These are phyloP conservation scores for Medicago arabica DNA, from an alignment of 306 rosid genomes.

Conservation along the genomic window DNA sequence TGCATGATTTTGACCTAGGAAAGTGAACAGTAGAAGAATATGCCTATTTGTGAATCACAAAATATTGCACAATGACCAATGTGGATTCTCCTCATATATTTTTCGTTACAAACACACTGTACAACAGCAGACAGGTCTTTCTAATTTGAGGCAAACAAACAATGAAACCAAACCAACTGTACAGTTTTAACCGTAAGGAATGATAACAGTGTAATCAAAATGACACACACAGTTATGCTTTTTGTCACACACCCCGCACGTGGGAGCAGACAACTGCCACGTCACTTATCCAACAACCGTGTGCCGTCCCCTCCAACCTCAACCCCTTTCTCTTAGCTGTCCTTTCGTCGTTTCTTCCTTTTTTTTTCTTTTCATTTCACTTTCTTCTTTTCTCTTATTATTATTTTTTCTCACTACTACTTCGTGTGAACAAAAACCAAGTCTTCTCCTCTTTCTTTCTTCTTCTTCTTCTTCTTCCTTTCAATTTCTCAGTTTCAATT, in stretches of 20 bases:
- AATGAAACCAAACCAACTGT: not conserved
- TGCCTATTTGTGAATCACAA: no score
- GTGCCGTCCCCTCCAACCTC: constrained; percentile 53
- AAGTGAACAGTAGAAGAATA: no score
- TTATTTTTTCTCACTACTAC: not conserved
- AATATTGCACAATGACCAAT: constrained; percentile 32
- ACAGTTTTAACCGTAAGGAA: not conserved
- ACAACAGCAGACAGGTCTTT: not conserved
- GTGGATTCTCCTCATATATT: constrained; percentile 13
- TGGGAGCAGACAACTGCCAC: constrained; percentile 49
- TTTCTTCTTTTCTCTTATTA: not conserved
- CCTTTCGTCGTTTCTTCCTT: constrained; percentile 50
- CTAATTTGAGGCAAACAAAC: not conserved
- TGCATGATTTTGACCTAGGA: no score
- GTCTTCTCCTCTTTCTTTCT: not conserved
- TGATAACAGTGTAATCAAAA: not conserved
- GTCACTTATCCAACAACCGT: constrained; percentile 79
- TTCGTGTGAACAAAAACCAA: no score
- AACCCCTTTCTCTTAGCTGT: constrained; percentile 27
- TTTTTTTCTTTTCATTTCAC: not conserved
- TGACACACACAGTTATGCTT: not conserved
- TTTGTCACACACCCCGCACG: constrained; percentile 14
- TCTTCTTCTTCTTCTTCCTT: not conserved
- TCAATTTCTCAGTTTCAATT: not conserved
- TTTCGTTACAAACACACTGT: no score